These are phyloP conservation scores for Colletotrichum tofieldiae DNA, from an alignment of 2,329 filamentous ascomycete genomes.

Conservation along the genomic window DNA sequence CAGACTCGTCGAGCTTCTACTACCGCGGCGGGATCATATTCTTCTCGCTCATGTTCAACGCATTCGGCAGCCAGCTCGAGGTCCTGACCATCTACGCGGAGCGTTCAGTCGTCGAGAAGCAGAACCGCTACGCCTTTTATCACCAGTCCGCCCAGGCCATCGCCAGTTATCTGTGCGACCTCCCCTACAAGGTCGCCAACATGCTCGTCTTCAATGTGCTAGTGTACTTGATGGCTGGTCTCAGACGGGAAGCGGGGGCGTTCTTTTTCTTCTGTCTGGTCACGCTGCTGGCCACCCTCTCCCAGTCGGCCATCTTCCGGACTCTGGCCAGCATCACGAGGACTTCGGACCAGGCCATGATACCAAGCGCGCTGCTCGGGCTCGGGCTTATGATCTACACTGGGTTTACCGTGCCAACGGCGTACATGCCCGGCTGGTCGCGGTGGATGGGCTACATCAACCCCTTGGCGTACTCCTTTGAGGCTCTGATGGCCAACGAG, in stretches of 20 bases:
- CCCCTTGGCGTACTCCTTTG: slow-evolving; percentile 72
- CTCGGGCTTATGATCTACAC: slow-evolving; percentile 65
- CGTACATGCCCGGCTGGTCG: slow-evolving; percentile 59
- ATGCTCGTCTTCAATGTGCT: slow-evolving; percentile 67
- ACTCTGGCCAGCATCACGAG: slow-evolving; percentile 47
- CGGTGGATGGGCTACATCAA: slow-evolving; percentile 72
- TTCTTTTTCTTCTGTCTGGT: slow-evolving; percentile 73
- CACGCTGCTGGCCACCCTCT: slow-evolving; percentile 53
- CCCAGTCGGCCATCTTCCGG: slow-evolving; percentile 49
- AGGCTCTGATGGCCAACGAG: slow-evolving; percentile 78
- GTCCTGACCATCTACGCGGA: slow-evolving; percentile 46
- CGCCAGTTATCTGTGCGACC: slow-evolving; percentile 72
- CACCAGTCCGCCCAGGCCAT: slow-evolving; percentile 51
- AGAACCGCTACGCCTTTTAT: slow-evolving; percentile 50
- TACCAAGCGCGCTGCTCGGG: slow-evolving; percentile 69
- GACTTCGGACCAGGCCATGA: slow-evolving; percentile 51
- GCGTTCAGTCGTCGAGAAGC: slow-evolving; percentile 49
- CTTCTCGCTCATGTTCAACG: slow-evolving; percentile 52
- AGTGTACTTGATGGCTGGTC: slow-evolving; percentile 77
- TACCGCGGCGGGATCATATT: slow-evolving; percentile 47
- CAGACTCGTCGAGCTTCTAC: slow-evolving; percentile 71
- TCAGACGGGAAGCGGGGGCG: slow-evolving; percentile 69
- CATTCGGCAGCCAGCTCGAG: slow-evolving; percentile 47
- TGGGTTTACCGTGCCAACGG: slow-evolving; percentile 57
- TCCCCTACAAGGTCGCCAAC: slow-evolving; percentile 58